Evolutionary conservation across 2,329 filamentous ascomycete species (phyloP), one percentile per base, ranked within the genome.

Genomic region (Aaosphaeria arxii): DNA sequence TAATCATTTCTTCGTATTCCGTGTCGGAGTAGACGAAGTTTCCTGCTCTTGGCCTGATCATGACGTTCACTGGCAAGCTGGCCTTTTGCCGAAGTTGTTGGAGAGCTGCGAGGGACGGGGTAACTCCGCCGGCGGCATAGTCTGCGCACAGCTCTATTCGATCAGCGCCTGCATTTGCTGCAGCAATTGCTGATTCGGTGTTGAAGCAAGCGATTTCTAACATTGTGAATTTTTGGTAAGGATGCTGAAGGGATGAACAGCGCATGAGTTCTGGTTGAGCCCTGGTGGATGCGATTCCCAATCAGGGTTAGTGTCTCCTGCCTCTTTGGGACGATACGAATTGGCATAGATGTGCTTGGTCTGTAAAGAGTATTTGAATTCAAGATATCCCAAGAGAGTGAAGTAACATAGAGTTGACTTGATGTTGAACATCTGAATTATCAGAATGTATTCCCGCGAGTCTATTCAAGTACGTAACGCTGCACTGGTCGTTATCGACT

Each of bases 201-300:
- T 66, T 74, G 64, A 81, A 81, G 52, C 73, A 76, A 7, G 76
- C 77, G 40, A 80, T 74, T 62, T 81, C 78, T 11, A 77, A 67
- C 56, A 71, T 69, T 33, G 11, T 46, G 46, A 38, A n/a, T 9
- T 36, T 36, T n/a, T 7, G n/a, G 32, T 7, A 7, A 7, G 31
- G 6, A 24, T 40, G 17, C 17, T 40, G 36, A 31, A 7, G 30
- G 36, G 35, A 24, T 24, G 17, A 3, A 24, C 17, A 24, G 17
- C 17, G 17, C 17, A 3, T 24, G 17, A 24, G 17, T 24, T 3
- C 17, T 24, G 3, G 17, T 24, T 24, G 17, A 24, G 17, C 2
- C 17, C 17, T 24, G 2, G 17, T 24, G 17, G 17, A 24, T 24
- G 17, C 17, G 17, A 24, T 24, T 3, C 17, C 17, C 17, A 24